Base-by-base conservation (phyloP, 2,329 filamentous ascomycete genomes). In the Botrytis fragariae region DNA sequence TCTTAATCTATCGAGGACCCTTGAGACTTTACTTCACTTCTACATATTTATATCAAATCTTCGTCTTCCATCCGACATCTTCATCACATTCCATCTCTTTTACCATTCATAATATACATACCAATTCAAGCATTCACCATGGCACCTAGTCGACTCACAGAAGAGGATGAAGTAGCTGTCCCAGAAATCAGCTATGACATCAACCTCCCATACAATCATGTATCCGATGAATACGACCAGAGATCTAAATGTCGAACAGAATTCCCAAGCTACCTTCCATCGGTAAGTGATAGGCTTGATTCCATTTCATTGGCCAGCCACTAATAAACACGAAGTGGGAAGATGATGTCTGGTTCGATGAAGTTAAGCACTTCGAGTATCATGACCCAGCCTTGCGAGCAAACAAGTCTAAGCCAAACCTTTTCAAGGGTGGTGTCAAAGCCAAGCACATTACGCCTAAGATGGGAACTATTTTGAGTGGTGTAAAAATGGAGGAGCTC, bases 331-430 rank as follows among this genome's bases (percentile, higher is more conserved):
- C 16, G 20, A 57, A 72, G 61, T 86, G 84, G 84, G 84, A 86
- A 72, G 81, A 82, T 54, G 77, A 75, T 9, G 75, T 84, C 44
- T 86, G 83, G 82, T 85, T 84, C 74, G 83, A 84, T 63, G 83
- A 84, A 48, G 81, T 85, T 32, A 82, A 81, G 22, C 78, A 80
- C 54, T 85, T 85, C 77, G 80, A 84, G 44, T 86, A 84, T 75
- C 74, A 82, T 51, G 84, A 86, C 77, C 84, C 84, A 72, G 84
- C 84, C 7, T 79, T 85, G 59, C 83, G 84, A 74, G 92, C 92
- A 59, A 86, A 92, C 81, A 88, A 88, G 77, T 85, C 85, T 10
- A 91, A 91, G 83, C 90, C 86, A 74, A 84, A 86, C 18, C 84
- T 92, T 1, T 78, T 92, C 16, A 84, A 85, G 0, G 87, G 89